Percentiles rank a stretch among this genome's conserved stretches.
Conservation (phyloP, 108 stramenopile genomes). For the Chaetoceros muelleri region DNA sequence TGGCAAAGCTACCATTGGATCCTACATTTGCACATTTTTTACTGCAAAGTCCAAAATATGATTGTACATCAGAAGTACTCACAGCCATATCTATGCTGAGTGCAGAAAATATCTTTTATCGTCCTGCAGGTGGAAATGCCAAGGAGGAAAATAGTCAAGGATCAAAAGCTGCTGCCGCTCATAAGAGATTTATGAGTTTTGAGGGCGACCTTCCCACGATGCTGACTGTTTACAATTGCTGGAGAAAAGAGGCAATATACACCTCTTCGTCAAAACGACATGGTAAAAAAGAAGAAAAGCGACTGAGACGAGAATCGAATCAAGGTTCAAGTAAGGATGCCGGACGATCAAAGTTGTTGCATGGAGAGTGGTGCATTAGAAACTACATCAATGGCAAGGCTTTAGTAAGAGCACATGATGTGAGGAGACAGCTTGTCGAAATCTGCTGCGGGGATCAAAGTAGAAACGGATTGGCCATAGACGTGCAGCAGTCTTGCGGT, state of each 20-base stretch:
- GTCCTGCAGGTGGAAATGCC: constrained; percentile 74
- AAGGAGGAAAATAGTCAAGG: constrained; percentile 59
- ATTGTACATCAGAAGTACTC: constrained; percentile 83
- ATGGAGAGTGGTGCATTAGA: constrained; percentile 76
- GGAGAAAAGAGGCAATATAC: constrained; percentile 75
- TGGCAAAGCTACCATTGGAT: constrained; percentile 73
- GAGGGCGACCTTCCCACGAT: constrained; percentile 95
- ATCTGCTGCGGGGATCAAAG: constrained; percentile 32
- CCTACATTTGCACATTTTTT: constrained; percentile 68
- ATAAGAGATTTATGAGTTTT: constrained; percentile 59
- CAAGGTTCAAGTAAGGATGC: constrained; percentile 46
- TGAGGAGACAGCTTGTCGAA: constrained; percentile 50
- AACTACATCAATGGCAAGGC: constrained; percentile 70
- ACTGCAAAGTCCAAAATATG: constrained; percentile 54
- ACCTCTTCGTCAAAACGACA: constrained; percentile 11
- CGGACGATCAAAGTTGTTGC: constrained; percentile 35
- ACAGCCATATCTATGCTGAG: constrained; percentile 92
- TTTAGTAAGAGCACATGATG: constrained; percentile 56
- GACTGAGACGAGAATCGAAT: constrained; percentile 11
- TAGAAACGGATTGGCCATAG: constrained; percentile 55
- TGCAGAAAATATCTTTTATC: constrained; percentile 90
- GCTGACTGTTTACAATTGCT: constrained; percentile 84
- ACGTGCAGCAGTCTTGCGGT: constrained; percentile 42
- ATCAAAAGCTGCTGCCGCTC: constrained; percentile 53
- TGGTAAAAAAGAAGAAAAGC: constrained; percentile 24